Conservation (phyloP, 345 rosid genomes). For the Camelina laxa region DNA sequence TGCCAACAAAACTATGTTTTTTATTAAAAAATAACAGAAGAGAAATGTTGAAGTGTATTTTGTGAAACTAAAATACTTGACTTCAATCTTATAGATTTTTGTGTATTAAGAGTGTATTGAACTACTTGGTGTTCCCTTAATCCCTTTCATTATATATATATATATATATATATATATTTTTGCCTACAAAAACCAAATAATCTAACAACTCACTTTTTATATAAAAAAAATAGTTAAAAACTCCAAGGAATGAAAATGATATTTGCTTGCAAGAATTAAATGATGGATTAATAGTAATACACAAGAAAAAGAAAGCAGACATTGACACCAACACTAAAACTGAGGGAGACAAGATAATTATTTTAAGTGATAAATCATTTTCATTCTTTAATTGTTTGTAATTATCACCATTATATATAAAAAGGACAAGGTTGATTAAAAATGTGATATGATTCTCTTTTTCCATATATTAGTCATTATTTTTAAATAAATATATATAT, state of each 20-base stretch:
- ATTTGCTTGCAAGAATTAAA: constrained; percentile 2
- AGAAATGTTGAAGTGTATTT: not conserved
- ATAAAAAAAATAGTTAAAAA: not conserved
- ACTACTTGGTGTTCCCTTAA: not conserved
- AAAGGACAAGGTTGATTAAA: not conserved
- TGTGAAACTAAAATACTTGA: not conserved
- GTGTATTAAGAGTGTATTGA: constrained; percentile 1
- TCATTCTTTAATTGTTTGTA: constrained; percentile 23
- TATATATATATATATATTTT: not conserved
- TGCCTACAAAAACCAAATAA: not conserved
- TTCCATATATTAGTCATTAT: not conserved
- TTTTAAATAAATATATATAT: too few species aligned
- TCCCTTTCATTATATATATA: not conserved
- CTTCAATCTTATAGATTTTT: not conserved
- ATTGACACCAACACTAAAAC: constrained; percentile 10
- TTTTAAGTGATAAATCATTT: constrained; percentile 23
- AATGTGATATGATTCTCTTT: not conserved
- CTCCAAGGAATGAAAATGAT: not conserved
- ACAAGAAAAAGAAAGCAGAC: not conserved
- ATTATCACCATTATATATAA: not conserved
- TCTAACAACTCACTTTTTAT: not conserved
- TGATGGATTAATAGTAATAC: constrained; percentile 16
- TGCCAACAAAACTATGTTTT: not conserved
- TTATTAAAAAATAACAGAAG: too few species aligned
- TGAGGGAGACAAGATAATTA: constrained; percentile 27